Conservation (phyloP, 2,329 filamentous ascomycete genomes). For the Penicillium sp. region DNA sequence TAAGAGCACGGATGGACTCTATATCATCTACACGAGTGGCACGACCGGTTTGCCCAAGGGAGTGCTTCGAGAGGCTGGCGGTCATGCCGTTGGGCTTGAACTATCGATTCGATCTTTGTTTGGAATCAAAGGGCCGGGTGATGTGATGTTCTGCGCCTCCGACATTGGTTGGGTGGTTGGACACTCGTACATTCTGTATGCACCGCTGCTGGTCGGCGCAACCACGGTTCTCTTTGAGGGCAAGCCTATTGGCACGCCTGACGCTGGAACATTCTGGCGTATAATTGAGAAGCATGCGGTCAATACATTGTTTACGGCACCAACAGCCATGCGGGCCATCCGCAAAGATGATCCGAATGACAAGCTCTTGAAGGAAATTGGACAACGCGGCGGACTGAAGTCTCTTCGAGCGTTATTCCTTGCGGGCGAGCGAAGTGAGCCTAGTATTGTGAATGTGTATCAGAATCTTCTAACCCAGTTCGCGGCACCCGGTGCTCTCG, state of each 20-base stretch:
- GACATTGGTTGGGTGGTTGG: slow-evolving; percentile 94
- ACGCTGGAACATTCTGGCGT: slow-evolving; percentile 86
- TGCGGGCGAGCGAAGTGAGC: slow-evolving; percentile 86
- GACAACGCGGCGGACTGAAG: slow-evolving; percentile 68
- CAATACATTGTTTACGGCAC: slow-evolving; percentile 81
- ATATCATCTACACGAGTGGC: slow-evolving; percentile 86
- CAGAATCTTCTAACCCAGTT: slow-evolving; percentile 69
- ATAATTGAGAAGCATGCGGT: slow-evolving; percentile 83
- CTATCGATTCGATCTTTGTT: slow-evolving; percentile 82
- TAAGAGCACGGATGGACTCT: slow-evolving; percentile 74
- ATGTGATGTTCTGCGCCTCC: slow-evolving; percentile 77
- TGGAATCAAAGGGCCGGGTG: slow-evolving; percentile 76
- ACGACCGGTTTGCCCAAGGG: slow-evolving; percentile 84
- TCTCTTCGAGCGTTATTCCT: slow-evolving; percentile 75
- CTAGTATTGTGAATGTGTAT: slow-evolving; percentile 79
- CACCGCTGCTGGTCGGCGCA: slow-evolving; percentile 79
- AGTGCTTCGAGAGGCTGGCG: slow-evolving; percentile 77
- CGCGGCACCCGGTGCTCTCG: slow-evolving; percentile 62
- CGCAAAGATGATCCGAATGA: slow-evolving; percentile 81
- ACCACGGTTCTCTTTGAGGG: slow-evolving; percentile 89
- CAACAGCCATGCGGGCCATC: slow-evolving; percentile 83
- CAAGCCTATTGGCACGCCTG: slow-evolving; percentile 87
- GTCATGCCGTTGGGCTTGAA: slow-evolving; percentile 82
- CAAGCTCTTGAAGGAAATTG: slow-evolving; percentile 62
- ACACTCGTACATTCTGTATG: slow-evolving; percentile 86